These are phyloP conservation scores for Ascochyta koolunga DNA, from an alignment of 2,329 filamentous ascomycete genomes.

Conservation along the genomic window DNA sequence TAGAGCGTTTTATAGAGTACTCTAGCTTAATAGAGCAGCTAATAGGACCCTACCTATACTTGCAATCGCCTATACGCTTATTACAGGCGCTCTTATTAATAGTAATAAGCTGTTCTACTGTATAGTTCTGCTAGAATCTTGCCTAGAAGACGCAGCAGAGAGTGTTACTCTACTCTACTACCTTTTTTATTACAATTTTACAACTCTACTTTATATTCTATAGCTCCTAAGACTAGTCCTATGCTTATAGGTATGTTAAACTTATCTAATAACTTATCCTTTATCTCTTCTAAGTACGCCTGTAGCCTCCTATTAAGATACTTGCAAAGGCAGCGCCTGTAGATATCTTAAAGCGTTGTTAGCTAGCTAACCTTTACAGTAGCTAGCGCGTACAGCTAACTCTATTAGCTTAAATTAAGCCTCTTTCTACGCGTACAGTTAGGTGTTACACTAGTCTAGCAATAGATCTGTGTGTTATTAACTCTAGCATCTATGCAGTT, in stretches of 20 bases:
- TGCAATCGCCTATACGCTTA: background rate
- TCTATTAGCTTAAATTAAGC: too few relatives aligned
- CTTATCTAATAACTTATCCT: background rate
- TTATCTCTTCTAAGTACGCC: background rate
- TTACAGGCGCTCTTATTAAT: background rate
- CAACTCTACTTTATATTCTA: conserved; percentile 1
- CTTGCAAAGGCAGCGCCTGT: background rate
- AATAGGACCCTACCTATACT: background rate
- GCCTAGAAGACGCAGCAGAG: background rate
- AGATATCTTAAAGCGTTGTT: too few relatives aligned
- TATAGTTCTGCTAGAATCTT: background rate
- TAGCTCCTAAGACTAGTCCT: background rate
- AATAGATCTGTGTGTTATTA: too few relatives aligned
- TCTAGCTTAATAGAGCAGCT: background rate
- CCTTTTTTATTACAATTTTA: background rate
- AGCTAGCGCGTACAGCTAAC: too few relatives aligned
- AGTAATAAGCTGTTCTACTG: background rate
- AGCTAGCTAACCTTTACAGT: too few relatives aligned
- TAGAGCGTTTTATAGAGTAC: too few relatives aligned
- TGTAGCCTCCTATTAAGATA: background rate
- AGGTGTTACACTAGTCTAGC: too few relatives aligned
- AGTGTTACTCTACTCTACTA: background rate
- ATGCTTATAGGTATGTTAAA: background rate
- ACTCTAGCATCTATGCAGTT: too few relatives aligned
- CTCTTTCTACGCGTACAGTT: too few relatives aligned